Evolutionary conservation across 2,329 filamentous ascomycete genomes (phyloP), one percentile per base, ranked within the genome.

Genomic region (Paraconiothyrium sp.): DNA sequence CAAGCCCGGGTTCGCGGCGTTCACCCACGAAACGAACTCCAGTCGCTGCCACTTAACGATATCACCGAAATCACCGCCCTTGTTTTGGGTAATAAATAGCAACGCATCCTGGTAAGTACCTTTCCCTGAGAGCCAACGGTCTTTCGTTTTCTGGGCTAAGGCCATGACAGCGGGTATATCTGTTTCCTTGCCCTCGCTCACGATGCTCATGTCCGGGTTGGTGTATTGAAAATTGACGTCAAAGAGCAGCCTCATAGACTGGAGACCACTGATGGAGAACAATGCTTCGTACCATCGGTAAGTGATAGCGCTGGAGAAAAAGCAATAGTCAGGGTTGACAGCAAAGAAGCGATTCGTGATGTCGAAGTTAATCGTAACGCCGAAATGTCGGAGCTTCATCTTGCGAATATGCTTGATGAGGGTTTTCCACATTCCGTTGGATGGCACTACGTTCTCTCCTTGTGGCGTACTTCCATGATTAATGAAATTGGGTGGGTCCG

Each of bases 181-280:
- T 13, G 50, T 30, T 11, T n/a, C 16, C 16, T 4, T 8, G 5
- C 1, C 3, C 2, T 24, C 4, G 4, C 3, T 13, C 9, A 39
- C 49, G 1, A 7, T 4, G 20, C 7, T 3, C 2, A 10, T 8
- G 30, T 51, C 13, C 27, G 20, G 20, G 34, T 37, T 20, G 9
- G n/a, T n/a, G n/a, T 22, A 51, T 32, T 51, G 16, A 1, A 20
- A 13, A 9, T 24, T 22, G 16, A 39, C 34, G 10, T 37, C 50
- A 22, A 43, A 54, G 16, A 54, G 27, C 20, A 27, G 22, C 30
- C 22, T 20, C 50, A 54, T 54, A 10, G 50, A 43, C 37, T 54
- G 20, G 6, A 54, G 37, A 20, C 37, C 50, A 20, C n/a, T 30
- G 14, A 54, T 41, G 9, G 7, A 0, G n/a, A 27, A 10, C 35